A percentile compares a stretch with the other conserved stretches of the same genome.
Evolutionary conservation across 2,329 filamentous ascomycete genomes (phyloP).

Genomic region (Paramyrothecium sp.): DNA sequence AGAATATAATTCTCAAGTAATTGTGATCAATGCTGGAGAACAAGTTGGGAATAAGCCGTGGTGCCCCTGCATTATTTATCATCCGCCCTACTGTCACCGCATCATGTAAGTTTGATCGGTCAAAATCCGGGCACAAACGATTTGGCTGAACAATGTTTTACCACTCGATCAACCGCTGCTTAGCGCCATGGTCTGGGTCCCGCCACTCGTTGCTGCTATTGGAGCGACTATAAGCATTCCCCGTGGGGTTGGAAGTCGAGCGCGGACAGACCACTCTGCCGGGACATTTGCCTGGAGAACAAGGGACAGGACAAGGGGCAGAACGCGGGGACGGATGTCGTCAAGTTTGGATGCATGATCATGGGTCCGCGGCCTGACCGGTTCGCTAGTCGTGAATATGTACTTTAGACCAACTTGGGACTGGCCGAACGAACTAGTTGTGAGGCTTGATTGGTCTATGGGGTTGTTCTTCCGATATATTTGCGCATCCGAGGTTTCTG

Average conservation of each 20-base stretch:
- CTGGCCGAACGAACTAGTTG: neutral
- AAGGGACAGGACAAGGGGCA: neutral
- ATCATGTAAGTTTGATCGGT: neutral
- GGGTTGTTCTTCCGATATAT: neutral
- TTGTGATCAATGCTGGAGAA: no score
- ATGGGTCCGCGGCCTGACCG: neutral
- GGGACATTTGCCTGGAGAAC: neutral
- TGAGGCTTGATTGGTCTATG: neutral
- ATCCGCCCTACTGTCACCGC: neutral
- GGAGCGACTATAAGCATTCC: neutral
- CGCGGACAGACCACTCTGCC: neutral
- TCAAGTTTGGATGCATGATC: neutral
- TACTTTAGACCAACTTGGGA: neutral
- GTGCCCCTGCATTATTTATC: neutral
- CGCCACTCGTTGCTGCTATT: neutral
- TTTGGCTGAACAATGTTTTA: neutral
- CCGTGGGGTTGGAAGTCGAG: neutral
- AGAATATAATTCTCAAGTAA: no score
- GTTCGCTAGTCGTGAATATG: neutral
- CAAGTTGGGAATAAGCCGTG: no score
- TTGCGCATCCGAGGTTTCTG: constrained; percentile 19
- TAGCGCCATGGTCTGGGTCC: neutral
- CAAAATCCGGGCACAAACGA: neutral
- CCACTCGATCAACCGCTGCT: neutral
- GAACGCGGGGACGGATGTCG: no score